Evolutionary conservation across 2,329 filamentous ascomycete genomes (phyloP), one percentile per base, ranked within the genome.

Genomic region (Rutstroemia sp.): DNA sequence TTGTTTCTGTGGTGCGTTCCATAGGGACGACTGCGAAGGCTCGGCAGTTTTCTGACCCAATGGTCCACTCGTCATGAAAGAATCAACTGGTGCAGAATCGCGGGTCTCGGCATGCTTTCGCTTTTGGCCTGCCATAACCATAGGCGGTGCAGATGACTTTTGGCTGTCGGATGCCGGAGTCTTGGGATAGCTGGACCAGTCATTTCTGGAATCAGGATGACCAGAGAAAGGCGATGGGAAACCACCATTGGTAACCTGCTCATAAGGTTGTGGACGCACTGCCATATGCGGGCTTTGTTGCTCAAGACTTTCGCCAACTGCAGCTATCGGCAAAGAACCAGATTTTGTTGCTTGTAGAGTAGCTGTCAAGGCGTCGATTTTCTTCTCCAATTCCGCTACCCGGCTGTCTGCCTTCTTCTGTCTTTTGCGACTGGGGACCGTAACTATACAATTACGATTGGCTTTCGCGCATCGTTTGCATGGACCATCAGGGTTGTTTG

Each of bases 331-430:
- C 7, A 45, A 30, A 52, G 58, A 41, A 25, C 55, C 62, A 45
- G 63, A 61, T 54, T 65, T 66, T 27, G 64, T 64, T 41, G 66
- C 65, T 48, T 69, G 68, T 38, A 75, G 63, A 51, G 66, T 66
- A 19, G 70, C 69, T 30, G 72, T 68, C 67, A 75, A 70, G 0
- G 70, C 69, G 52, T 71, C 66, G 60, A 76, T 73, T 59, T 75
- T 73, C 60, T 71, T 70, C 65, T 76, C 74, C 49, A 76, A 63
- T 59, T 75, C 73, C 39, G 73, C 71, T 4, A 76, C 73, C 25
- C 74, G 62, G 39, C 72, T 74, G 51, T 76, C 74, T 7, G 74
- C 74, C 59, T 74, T 70, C 63, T 75, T 75, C 50, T 74, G 70
- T 57, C 73, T 70, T 62, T 74, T 75, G 19, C 73, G 69, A 66